Evolutionary conservation across 257 asterid genomes (phyloP), one percentile per base, ranked within the genome.

Genomic region (Nicotiana paniculata): DNA sequence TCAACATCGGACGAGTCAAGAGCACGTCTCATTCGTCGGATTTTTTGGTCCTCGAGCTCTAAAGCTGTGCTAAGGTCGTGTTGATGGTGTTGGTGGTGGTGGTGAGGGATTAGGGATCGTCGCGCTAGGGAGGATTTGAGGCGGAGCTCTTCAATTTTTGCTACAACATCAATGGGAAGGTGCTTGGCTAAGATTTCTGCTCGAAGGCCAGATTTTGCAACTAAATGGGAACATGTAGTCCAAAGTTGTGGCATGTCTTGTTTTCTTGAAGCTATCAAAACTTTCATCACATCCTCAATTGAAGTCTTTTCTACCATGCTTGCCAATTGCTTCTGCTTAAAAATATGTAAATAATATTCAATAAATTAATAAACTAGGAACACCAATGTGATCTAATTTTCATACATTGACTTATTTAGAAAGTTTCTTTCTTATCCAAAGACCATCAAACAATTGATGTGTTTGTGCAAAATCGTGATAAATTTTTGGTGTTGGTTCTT

Each of bases 221-320:
- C 99, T n/a, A 93, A 82, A 43, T 92, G 98, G 2, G 99, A 93
- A 83, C 99, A 95, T 55, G 97, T 95, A 16, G 89, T 87, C 97
- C 98, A 95, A 13, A 95, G 83, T 57, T 91, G 97, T 21, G 90
- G 97, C 94, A 95, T 89, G 51, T 95, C 99, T 88, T 93, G 98
- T 81, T 93, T 95, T 83, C 97, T 88, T 58, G 99, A 95, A 67
- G 98, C 97, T 66, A 91, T 88, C 55, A 95, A 77, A 3, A 93
- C 99, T 77, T 91, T 95, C 99, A 95, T 95, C 11, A 95, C 99
- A 82, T 93, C 98, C 55, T 95, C 98, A 81, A 95, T 93, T 26
- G 98, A 93, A 4, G 98, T 94, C 85, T 95, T 95, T 79, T 92
- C 98, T 6, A 95, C 99, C 88, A 95, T 93, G 89, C 87, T 88